phyloP scores from a whole-genome alignment of 2,329 filamentous ascomycete genomes.

The Blastomyces gilchristii region DNA sequence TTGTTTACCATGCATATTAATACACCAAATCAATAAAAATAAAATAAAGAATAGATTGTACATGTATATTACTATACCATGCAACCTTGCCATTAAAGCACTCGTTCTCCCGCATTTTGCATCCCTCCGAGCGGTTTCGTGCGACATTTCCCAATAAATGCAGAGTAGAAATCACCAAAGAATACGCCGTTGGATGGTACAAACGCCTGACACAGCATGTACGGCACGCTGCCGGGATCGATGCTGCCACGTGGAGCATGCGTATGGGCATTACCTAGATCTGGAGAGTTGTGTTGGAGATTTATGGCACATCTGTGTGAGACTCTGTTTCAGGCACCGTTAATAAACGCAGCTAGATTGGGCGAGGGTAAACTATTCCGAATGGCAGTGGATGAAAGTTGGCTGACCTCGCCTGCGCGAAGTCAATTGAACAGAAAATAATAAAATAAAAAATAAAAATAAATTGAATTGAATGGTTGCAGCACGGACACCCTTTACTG shows the following conservation, averaged over 20 bases:
- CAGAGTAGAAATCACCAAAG: neutral
- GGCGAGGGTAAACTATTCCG: neutral
- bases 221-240: neutral
- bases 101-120: neutral
- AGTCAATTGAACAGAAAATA: neutral
- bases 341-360: neutral
- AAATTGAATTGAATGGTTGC: neutral
- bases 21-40: neutral
- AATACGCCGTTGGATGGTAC: neutral
- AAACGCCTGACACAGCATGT: conserved; percentile 2
- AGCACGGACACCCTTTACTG: too few species aligned
- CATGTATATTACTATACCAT: neutral
- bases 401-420: neutral
- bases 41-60: neutral
- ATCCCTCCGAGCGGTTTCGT: neutral
- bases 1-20: neutral
- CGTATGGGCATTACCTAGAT: neutral
- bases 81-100: neutral
- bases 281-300: neutral
- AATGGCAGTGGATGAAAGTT: neutral
- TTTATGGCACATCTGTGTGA: neutral
- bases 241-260: conserved; percentile 3
- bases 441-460: neutral
- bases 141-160: neutral
- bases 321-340: neutral